A percentile compares a stretch with the other conserved stretches of the same genome.
Evolutionary conservation across 805 yeast genomes (phyloP).

Genomic region (Candida coquimbonensis): DNA sequence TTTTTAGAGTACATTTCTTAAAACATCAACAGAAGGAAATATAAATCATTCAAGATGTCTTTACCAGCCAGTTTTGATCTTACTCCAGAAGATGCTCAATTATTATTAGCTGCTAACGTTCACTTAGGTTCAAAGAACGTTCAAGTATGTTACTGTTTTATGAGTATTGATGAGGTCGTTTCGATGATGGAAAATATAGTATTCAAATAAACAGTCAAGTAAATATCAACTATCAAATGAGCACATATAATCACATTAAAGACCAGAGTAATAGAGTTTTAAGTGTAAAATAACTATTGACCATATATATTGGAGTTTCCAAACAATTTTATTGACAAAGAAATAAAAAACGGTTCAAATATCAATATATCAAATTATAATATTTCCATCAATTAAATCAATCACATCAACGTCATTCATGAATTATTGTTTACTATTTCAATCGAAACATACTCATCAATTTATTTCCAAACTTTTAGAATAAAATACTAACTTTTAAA

Average conservation of each 20-base stretch:
- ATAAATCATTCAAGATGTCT: conserved; percentile 45
- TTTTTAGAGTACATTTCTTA: conserved; percentile 2
- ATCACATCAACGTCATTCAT: too few species aligned
- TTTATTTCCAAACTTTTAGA: not conserved
- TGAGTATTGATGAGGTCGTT: not conserved
- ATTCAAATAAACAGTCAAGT: not conserved
- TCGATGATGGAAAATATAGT: not conserved
- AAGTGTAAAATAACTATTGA: not conserved
- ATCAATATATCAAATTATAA: too few species aligned
- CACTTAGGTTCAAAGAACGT: conserved; percentile 99
- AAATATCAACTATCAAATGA: not conserved
- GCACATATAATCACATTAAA: not conserved
- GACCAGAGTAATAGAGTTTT: not conserved
- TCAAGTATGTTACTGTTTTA: conserved; percentile 60
- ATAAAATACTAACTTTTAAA: conserved; percentile 12
- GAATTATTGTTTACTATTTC: too few species aligned
- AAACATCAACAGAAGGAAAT: conserved; percentile 8
- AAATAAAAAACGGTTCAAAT: too few species aligned
- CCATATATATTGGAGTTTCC: too few species aligned
- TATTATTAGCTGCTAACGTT: conserved; percentile 98
- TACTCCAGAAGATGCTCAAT: conserved; percentile 98
- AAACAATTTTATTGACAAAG: too few species aligned
- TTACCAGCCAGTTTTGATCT: conserved; percentile 84
- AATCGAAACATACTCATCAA: not conserved
- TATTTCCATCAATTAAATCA: too few species aligned